Conservation (phyloP, 768 basidiomycete genomes). For the Amanita rubescens region DNA sequence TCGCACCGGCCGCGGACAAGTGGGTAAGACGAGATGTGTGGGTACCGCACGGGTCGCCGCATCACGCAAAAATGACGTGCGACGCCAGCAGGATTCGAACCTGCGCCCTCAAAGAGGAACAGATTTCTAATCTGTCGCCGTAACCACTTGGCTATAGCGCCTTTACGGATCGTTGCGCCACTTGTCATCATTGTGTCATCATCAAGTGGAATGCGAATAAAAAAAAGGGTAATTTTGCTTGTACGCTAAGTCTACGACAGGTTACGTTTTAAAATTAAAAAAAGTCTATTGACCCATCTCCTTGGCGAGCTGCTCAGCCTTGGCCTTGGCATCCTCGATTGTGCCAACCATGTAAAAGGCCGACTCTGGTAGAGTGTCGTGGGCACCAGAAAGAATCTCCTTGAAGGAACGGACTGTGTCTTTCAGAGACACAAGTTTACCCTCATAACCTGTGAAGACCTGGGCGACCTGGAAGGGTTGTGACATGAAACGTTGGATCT, state of each 20-base stretch:
- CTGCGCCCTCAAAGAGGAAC: constrained; percentile 52
- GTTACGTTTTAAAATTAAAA: neutral
- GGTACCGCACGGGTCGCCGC: neutral
- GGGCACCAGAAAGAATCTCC: constrained; percentile 88
- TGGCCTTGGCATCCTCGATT: constrained; percentile 93
- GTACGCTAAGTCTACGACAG: constrained; percentile 9
- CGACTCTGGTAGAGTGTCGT: constrained; percentile 88
- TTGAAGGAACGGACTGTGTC: constrained; percentile 96
- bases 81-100: constrained; percentile 59
- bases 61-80: constrained; percentile 15
- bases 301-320: constrained; percentile 97
- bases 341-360: constrained; percentile 99
- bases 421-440: constrained; percentile 93
- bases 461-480: constrained; percentile 99
- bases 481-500: constrained; percentile 99
- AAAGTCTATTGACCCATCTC: constrained; percentile 61
- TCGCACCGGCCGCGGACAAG: too few species aligned
- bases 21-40: too few species aligned
- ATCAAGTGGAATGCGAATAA: neutral
- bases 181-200: neutral
- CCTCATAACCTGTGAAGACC: constrained; percentile 99
- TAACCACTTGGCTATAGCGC: constrained; percentile 68
- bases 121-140: constrained; percentile 64
- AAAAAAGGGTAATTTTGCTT: neutral
- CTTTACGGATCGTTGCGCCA: constrained; percentile 12